A percentile compares a stretch with the other conserved stretches of the same genome.
phyloP scores from a whole-genome alignment of 2,329 filamentous ascomycete species.

The Colletotrichum orbiculare region DNA sequence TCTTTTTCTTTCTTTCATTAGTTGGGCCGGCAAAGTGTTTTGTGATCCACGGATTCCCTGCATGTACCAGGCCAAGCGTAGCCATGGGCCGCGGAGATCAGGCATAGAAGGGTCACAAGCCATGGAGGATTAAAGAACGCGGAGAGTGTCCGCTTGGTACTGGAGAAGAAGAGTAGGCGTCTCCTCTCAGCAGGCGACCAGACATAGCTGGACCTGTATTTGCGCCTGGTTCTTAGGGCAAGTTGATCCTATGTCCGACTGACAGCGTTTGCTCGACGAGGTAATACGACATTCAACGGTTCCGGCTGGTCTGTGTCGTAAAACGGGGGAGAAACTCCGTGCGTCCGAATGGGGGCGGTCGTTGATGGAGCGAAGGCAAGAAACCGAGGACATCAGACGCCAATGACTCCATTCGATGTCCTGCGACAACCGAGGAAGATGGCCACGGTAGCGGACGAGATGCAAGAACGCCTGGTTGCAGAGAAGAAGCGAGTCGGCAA shows the following conservation, averaged over 20 bases:
- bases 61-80: neutral
- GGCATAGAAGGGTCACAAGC: neutral
- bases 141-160: neutral
- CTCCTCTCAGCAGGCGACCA: no score
- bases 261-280: neutral
- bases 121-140: neutral
- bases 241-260: no score
- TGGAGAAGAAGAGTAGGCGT: no score
- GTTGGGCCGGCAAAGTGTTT: no score
- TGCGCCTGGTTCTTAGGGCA: no score
- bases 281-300: neutral
- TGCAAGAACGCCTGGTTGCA: neutral
- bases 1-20: no score
- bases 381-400: slow-evolving; percentile 28
- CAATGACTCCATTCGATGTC: slow-evolving; percentile 14
- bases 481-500: slow-evolving; percentile 11
- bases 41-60: neutral
- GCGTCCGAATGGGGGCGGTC: neutral
- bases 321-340: neutral
- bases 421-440: slow-evolving; percentile 17
- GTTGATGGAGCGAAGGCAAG: slow-evolving; percentile 1
- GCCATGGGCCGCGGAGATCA: slow-evolving; percentile 3
- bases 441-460: neutral
- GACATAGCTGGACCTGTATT: no score
- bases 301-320: no score